Evolutionary conservation across 2,329 filamentous ascomycete species (phyloP), one percentile per base, ranked within the genome.

Genomic region (Phialophora chinensis): DNA sequence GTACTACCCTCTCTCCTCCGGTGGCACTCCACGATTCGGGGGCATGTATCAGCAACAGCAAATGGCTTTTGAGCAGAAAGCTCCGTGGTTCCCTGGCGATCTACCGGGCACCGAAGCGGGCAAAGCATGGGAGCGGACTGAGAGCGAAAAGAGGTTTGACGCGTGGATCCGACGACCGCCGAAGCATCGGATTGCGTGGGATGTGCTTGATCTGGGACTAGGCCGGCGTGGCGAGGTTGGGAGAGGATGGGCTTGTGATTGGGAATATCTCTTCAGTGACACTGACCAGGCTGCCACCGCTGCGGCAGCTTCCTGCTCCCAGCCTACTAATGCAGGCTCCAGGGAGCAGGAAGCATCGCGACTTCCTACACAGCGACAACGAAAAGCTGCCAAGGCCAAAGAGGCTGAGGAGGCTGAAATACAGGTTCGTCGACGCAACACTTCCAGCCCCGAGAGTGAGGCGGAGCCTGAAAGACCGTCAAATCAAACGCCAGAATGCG

Each of bases 81-180:
- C 85, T 44, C 88, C 92, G 1, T 96, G 91, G 87, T 99, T 97
- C 74, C 95, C 95, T 0, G 90, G 87, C 2, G 95, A 99, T 76
- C 91, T 87, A 69, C 88, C 91, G 0, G 91, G 89, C 4, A 96
- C 93, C 0, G 84, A 86, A 64, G 90, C 93, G 1, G 95, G 95
- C 1, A 88, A 87, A 75, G 81, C 83, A 17, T 97, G 93, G 91
- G 91, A 96, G 76, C 75, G 87, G 38, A 84, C 86, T 42, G 86
- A 93, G 76, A 85, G 88, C 12, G 78, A 80, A 55, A 83, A 80
- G 71, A 82, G 87, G 63, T 86, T 86, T 73, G 80, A 81, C 27
- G 84, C 87, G 29, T 97, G 93, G 93, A 87, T 89, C 60, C 86
- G 86, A 60, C 87, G 88, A 57, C 93, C 95, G 0, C 95, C 91